Evolutionary conservation across 1,139 yeast genomes (phyloP).

Genomic region (Torulaspora globosa): DNA sequence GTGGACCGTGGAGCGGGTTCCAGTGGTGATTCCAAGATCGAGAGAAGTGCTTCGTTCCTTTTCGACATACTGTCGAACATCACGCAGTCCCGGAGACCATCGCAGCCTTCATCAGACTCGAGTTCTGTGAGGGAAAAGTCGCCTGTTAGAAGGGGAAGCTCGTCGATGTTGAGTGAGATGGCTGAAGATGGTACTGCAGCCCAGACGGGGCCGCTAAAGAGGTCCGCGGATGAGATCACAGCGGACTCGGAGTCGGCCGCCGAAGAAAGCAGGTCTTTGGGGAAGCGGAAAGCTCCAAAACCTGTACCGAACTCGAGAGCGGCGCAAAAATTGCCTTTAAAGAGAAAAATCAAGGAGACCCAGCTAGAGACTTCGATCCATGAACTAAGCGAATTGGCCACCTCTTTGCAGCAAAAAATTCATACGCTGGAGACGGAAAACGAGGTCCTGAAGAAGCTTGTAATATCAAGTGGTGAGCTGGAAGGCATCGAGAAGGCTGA

Average conservation of each 20-base stretch:
- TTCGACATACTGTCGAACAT: constrained; percentile 12
- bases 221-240: neutral
- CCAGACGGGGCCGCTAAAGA: neutral
- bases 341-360: constrained; percentile 61
- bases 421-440: constrained; percentile 80
- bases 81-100: constrained; percentile 13
- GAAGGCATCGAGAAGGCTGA: constrained; percentile 26
- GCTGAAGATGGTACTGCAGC: neutral
- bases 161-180: neutral
- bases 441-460: constrained; percentile 68
- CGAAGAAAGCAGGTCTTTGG: neutral
- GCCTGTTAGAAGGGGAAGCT: neutral
- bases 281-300: constrained; percentile 2
- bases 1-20: neutral
- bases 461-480: constrained; percentile 52
- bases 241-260: neutral
- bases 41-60: constrained; percentile 13
- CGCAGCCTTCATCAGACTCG: neutral
- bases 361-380: constrained; percentile 70
- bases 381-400: constrained; percentile 59
- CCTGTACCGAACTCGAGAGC: constrained; percentile 1
- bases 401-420: constrained; percentile 56
- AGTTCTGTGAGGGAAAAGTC: neutral
- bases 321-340: neutral
- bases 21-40: neutral